Evolutionary conservation across 192 early-diverging fungal genomes (phyloP).

Genomic region (Dissophora ornata): DNA sequence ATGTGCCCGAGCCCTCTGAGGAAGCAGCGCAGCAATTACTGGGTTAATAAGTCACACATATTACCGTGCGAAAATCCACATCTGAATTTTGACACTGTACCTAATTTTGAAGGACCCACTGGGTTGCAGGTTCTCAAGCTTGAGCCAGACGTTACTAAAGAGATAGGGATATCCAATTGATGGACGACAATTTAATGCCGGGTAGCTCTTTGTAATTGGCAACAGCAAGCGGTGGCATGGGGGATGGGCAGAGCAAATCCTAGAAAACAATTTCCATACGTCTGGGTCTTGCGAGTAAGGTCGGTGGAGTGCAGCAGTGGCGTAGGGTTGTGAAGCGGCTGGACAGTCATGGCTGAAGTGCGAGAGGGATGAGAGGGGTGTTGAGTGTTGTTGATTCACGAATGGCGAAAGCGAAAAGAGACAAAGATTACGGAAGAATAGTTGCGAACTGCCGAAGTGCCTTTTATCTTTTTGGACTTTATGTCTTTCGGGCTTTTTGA

Average conservation of each 20-base stretch:
- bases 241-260: neutral
- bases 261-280: conserved; percentile 8
- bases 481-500: too few relatives aligned
- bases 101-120: conserved; percentile 83
- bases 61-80: neutral
- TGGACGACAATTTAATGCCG: neutral
- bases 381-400: too few relatives aligned
- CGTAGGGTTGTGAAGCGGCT: conserved; percentile 56
- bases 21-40: neutral
- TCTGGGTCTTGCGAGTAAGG: conserved; percentile 48
- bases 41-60: too few relatives aligned
- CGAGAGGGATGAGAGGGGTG: neutral
- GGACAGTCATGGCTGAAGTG: conserved; percentile 20
- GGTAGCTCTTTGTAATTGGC: neutral
- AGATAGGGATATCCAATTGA: too few relatives aligned
- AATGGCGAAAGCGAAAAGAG: too few relatives aligned
- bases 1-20: conserved; percentile 72
- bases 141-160: conserved; percentile 81
- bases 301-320: conserved; percentile 62
- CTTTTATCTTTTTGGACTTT: too few relatives aligned
- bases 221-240: too few relatives aligned
- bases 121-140: conserved; percentile 81
- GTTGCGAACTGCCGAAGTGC: too few relatives aligned
- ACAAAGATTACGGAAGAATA: too few relatives aligned
- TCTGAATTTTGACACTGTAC: too few relatives aligned